A percentile compares a stretch with the other conserved stretches of the same genome.
phyloP scores from a whole-genome alignment of 116 monocot genomes.

The Cymodocea nodosa region DNA sequence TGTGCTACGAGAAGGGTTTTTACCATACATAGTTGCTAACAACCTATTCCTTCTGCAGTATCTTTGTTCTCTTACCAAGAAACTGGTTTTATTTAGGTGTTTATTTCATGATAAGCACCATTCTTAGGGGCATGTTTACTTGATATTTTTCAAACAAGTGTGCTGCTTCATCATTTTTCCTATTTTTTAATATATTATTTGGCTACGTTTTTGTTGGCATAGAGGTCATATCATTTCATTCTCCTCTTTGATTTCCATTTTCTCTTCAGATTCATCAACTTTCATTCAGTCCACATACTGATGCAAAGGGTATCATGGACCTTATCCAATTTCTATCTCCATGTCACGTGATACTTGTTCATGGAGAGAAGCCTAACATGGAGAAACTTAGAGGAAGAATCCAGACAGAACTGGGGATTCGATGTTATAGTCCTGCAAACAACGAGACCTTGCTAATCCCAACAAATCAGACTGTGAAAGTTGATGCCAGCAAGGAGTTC shows the following conservation, averaged over 20 bases:
- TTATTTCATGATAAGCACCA: no score
- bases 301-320: slow-evolving; percentile 98
- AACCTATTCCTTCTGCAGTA: no score
- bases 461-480: slow-evolving; percentile 32
- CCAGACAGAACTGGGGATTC: slow-evolving; percentile 59
- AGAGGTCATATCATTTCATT: background rate
- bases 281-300: slow-evolving; percentile 92
- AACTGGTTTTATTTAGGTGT: no score
- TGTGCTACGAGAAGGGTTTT: no score
- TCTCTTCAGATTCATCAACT: slow-evolving; percentile 71
- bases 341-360: slow-evolving; percentile 74
- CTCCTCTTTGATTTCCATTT: background rate
- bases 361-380: slow-evolving; percentile 97
- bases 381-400: slow-evolving; percentile 62
- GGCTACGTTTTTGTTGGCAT: background rate
- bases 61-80: no score
- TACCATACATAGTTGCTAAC: no score
- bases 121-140: no score
- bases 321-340: slow-evolving; percentile 68
- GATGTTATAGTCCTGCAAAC: slow-evolving; percentile 71
- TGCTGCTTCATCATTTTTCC: no score
- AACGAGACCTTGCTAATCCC: slow-evolving; percentile 54
- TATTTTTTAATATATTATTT: background rate
- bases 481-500: slow-evolving; percentile 40
- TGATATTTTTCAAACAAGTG: no score